These are phyloP conservation scores for Gorgonomyces haynaldii DNA, from an alignment of 192 early-diverging fungal genomes.

Conservation along the genomic window DNA sequence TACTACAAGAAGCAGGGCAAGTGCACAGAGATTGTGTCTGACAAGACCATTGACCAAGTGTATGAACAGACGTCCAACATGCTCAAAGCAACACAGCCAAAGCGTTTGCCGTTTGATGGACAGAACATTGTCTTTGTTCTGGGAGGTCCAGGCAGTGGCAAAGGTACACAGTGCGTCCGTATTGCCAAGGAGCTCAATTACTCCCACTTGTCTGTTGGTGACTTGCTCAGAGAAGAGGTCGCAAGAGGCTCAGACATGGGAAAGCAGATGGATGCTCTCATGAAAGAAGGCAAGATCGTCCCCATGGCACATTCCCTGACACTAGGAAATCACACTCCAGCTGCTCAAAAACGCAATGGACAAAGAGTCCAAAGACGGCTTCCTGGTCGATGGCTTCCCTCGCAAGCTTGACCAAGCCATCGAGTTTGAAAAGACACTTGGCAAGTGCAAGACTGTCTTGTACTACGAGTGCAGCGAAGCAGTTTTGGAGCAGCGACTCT, in stretches of 20 bases:
- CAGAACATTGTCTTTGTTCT: conserved; percentile 37
- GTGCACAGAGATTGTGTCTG: conserved; percentile 19
- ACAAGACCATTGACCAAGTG: conserved; percentile 20
- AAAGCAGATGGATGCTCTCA: conserved; percentile 24
- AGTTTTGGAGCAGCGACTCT: conserved; percentile 66
- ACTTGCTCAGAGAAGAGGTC: conserved; percentile 46
- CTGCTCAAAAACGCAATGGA: conserved; percentile 21
- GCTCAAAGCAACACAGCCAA: conserved; percentile 7
- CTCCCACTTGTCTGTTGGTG: conserved; percentile 46
- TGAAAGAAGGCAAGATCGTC: conserved; percentile 54
- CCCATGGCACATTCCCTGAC: conserved; percentile 21
- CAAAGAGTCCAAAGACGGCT: conserved; percentile 14
- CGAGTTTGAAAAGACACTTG: conserved; percentile 30
- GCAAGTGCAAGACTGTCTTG: conserved; percentile 61
- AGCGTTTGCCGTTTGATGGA: conserved; percentile 23
- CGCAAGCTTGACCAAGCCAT: conserved; percentile 46
- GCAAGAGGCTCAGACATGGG: conserved; percentile 28
- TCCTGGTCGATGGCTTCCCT: conserved; percentile 56
- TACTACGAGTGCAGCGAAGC: conserved; percentile 88
- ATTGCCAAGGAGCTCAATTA: conserved; percentile 29
- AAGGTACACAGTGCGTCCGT: conserved; percentile 45
- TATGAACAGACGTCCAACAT: conserved; percentile 17
- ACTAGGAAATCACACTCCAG: conserved; percentile 13
- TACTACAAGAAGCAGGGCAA: conserved; percentile 25
- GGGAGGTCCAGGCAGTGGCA: conserved; percentile 37